Conservation (phyloP, 2,329 filamentous ascomycete species). For the Diatrype stigma region DNA sequence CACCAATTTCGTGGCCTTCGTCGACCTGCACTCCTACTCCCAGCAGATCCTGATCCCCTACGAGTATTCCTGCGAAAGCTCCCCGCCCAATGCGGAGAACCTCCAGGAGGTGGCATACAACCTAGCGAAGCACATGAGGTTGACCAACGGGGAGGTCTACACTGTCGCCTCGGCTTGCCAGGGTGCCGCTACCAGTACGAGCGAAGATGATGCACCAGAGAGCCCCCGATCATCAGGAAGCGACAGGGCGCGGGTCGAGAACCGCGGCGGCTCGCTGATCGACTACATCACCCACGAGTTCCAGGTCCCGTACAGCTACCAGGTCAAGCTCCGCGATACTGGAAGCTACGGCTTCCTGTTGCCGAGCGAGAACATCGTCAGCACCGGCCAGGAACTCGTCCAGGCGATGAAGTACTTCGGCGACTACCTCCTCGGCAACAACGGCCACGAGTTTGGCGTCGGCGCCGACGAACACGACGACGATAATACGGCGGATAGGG, state of each 20-base stretch:
- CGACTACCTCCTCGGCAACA: conserved; percentile 69
- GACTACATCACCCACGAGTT: conserved; percentile 96
- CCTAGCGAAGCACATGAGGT: conserved; percentile 81
- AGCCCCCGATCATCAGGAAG: conserved; percentile 15
- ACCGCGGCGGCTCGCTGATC: conserved; percentile 77
- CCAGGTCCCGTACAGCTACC: conserved; percentile 78
- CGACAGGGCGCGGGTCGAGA: conserved; percentile 54
- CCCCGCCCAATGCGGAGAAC: conserved; percentile 85
- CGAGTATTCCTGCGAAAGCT: conserved; percentile 72
- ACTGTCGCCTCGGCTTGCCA: conserved; percentile 82
- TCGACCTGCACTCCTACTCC: conserved; percentile 93
- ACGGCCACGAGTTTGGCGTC: conserved; percentile 52
- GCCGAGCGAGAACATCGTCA: conserved; percentile 80
- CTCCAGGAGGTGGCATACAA: conserved; percentile 86
- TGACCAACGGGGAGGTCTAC: conserved; percentile 72
- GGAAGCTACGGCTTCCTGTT: conserved; percentile 92
- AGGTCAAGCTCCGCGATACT: conserved; percentile 89
- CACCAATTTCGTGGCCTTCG: conserved; percentile 73
- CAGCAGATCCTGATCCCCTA: conserved; percentile 94
- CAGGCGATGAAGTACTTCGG: conserved; percentile 81
- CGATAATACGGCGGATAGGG: conserved; percentile 14
- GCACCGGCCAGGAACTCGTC: conserved; percentile 83
- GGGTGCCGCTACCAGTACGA: conserved; percentile 59
- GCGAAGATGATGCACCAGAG: conserved; percentile 22
- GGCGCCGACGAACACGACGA: conserved; percentile 20